Evolutionary conservation across 768 basidiomycete genomes (phyloP).

Genomic region (Auricularia cornea): DNA sequence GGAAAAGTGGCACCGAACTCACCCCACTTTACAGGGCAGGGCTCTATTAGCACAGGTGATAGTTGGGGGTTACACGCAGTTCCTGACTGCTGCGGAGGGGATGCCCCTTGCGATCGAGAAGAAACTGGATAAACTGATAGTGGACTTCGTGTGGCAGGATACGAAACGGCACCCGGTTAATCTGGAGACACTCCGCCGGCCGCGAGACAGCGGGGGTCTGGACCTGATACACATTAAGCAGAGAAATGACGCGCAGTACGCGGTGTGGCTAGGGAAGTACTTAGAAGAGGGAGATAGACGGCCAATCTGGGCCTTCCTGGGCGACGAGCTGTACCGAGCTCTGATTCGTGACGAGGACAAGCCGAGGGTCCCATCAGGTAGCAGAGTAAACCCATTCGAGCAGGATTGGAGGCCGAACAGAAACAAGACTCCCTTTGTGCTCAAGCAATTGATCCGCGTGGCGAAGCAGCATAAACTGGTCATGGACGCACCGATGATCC

Average conservation of each 20-base stretch:
- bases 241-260: neutral
- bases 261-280: neutral
- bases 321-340: slow-evolving; percentile 3
- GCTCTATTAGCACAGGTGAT: slow-evolving; percentile 19
- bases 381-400: neutral
- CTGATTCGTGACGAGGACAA: neutral
- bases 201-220: neutral
- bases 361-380: neutral
- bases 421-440: neutral
- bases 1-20: slow-evolving; percentile 16
- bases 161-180: neutral
- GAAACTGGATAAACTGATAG: slow-evolving; percentile 12
- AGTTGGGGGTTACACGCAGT: slow-evolving; percentile 27
- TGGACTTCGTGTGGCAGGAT: slow-evolving; percentile 21
- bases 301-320: slow-evolving; percentile 8
- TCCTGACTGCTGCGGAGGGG: slow-evolving; percentile 25
- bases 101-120: slow-evolving; percentile 25
- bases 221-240: neutral
- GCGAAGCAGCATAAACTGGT: neutral
- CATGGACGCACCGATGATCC: neutral
- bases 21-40: slow-evolving; percentile 24
- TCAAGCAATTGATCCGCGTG: neutral
- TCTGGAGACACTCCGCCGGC: neutral
- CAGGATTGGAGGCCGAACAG: neutral
- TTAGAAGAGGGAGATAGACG: neutral